phyloP scores from a whole-genome alignment of 306 rosid species.

The Vigna angularis region DNA sequence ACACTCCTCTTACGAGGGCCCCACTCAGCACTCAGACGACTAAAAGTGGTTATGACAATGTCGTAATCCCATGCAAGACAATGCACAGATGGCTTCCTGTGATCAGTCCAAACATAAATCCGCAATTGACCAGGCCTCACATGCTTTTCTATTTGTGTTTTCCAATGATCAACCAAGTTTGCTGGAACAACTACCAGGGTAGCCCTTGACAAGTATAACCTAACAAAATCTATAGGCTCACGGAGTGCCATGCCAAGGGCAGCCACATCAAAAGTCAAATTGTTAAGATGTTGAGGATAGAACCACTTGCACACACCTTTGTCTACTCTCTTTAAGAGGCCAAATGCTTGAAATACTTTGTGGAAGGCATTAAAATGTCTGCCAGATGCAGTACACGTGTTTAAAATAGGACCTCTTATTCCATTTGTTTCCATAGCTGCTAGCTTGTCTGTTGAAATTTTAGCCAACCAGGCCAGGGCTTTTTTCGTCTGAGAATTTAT shows the following conservation, averaged over 20 bases:
- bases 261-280: constrained; percentile 82
- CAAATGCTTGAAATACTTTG: constrained; percentile 83
- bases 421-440: constrained; percentile 85
- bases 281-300: constrained; percentile 78
- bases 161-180: constrained; percentile 92
- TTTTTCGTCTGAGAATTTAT: constrained; percentile 71
- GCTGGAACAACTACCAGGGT: constrained; percentile 94
- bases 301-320: constrained; percentile 74
- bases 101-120: constrained; percentile 77
- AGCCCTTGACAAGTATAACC: constrained; percentile 90
- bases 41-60: constrained; percentile 91
- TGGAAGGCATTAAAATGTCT: constrained; percentile 59
- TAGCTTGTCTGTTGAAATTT: constrained; percentile 65
- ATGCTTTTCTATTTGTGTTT: constrained; percentile 90
- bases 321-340: constrained; percentile 71
- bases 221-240: constrained; percentile 76
- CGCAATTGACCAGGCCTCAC: constrained; percentile 77
- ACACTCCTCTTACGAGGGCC: constrained; percentile 75
- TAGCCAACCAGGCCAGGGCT: constrained; percentile 83
- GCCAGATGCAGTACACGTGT: constrained; percentile 46
- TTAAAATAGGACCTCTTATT: constrained; percentile 70
- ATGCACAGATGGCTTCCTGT: constrained; percentile 81
- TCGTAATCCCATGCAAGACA: constrained; percentile 96
- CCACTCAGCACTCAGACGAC: constrained; percentile 96
- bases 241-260: constrained; percentile 83